These are phyloP conservation scores for Aspergillus tanneri DNA, from an alignment of 2,329 filamentous ascomycete species.

Conservation along the genomic window DNA sequence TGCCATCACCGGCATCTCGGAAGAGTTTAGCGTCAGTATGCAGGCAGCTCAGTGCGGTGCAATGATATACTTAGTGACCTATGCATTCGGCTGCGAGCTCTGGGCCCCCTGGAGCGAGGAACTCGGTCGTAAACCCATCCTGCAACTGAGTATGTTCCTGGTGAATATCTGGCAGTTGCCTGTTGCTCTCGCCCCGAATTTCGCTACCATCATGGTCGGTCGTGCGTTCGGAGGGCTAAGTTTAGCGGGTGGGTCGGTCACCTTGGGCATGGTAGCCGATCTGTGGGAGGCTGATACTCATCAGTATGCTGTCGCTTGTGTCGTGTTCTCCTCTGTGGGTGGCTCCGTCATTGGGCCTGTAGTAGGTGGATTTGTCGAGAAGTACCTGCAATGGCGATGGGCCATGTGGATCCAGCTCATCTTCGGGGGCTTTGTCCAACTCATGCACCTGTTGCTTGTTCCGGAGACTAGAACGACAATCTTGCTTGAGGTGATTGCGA, in stretches of 20 bases:
- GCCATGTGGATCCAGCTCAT: conserved; percentile 62
- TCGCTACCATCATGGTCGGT: conserved; percentile 65
- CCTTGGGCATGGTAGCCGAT: conserved; percentile 71
- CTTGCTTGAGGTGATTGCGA: conserved; percentile 58
- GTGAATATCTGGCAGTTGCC: conserved; percentile 77
- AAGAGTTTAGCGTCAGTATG: conserved; percentile 66
- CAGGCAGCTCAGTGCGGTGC: conserved; percentile 71
- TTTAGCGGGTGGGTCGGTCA: conserved; percentile 70
- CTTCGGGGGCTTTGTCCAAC: conserved; percentile 54
- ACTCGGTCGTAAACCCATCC: conserved; percentile 71
- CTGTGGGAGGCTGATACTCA: conserved; percentile 69
- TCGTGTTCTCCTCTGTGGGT: conserved; percentile 75
- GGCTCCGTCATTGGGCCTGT: conserved; percentile 64
- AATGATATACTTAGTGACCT: conserved; percentile 72
- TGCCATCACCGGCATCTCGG: conserved; percentile 62
- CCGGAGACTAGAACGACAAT: conserved; percentile 59
- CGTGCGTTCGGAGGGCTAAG: conserved; percentile 67
- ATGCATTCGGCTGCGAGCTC: conserved; percentile 82
- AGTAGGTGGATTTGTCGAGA: conserved; percentile 54
- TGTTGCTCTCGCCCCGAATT: conserved; percentile 70
- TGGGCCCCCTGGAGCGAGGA: conserved; percentile 89
- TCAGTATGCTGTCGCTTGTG: conserved; percentile 71
- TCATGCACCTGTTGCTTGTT: conserved; percentile 50
- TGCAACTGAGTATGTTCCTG: conserved; percentile 69
- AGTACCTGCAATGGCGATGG: conserved; percentile 53